Base-by-base conservation (phyloP, 164 flowering plant species). In the Macadamia integrifolia region DNA sequence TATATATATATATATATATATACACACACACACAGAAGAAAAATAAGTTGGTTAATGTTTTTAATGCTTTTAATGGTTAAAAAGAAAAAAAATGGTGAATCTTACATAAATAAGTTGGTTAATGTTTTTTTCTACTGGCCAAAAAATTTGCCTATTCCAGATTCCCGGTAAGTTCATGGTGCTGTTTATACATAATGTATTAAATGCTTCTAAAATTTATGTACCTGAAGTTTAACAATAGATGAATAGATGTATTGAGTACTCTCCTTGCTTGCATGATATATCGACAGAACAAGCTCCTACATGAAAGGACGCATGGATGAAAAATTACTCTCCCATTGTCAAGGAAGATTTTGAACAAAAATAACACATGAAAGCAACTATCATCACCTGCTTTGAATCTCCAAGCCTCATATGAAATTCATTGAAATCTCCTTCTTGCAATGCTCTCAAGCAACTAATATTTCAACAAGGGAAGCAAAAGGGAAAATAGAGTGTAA, bases 221-320 rank as follows among this genome's bases (percentile, higher is more conserved):
- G 50, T 74, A 94, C 98, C 98, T 94, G 98, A 70, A 94, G 95
- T 71, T 84, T 94, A 60, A 90, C 74, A 32, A 94, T 83, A 66
- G 91, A 72, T n/a, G 94, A 86, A 68, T 86, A 84, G 53, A 94
- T 88, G 65, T 79, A 76, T 77, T 88, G 88, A 15, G 97, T 90
- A 71, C 98, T 88, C 76, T 94, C 96, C 78, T 88, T 88, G 76
- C 97, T 91, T 67, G 96, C 88, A 78, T 79, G 87, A 73, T 80
- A 75, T 29, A 94, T 75, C 44, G 89, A 88, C 64, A 76, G 67
- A 61, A 94, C 84, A 74, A 94, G 95, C 65, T 86, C 97, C 98
- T 94, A 69, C 72, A 35, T 53, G 5, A 50, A 9, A 70, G 50
- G 42, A 29, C 48, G 30, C 23, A 14, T 53, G 60, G 65, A 12